phyloP scores from a whole-genome alignment of 78 protist genomes.

The Creolimax fragrantissima region DNA sequence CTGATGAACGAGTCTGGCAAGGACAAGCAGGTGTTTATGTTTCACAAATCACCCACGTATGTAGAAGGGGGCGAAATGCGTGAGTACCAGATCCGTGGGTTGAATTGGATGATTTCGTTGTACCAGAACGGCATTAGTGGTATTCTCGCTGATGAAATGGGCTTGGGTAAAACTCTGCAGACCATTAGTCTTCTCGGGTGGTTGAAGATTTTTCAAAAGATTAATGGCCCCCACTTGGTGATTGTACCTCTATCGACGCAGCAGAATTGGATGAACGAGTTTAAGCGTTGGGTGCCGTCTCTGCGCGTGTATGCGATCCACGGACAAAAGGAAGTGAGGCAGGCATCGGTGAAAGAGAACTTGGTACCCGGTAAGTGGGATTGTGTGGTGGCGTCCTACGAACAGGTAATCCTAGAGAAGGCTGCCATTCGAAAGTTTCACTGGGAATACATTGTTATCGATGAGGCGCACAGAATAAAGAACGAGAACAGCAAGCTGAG shows the following conservation, averaged over 20 bases:
- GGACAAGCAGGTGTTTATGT: not conserved
- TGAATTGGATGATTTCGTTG: conserved; percentile 83
- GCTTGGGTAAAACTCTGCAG: conserved; percentile 88
- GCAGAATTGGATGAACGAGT: conserved; percentile 82
- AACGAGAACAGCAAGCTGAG: conserved; percentile 84
- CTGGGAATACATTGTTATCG: conserved; percentile 85
- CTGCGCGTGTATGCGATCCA: conserved; percentile 54
- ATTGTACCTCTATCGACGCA: conserved; percentile 83
- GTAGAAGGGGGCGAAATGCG: conserved; percentile 64
- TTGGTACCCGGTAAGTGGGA: conserved; percentile 67
- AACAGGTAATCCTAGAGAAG: conserved; percentile 72
- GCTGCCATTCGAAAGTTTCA: conserved; percentile 53
- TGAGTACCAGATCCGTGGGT: conserved; percentile 85
- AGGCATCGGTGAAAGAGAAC: not conserved
- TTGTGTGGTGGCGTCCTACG: conserved; percentile 81
- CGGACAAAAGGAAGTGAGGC: conserved; percentile 77
- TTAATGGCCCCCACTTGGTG: conserved; percentile 77
- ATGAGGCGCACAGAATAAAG: conserved; percentile 96
- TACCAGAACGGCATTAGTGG: conserved; percentile 82
- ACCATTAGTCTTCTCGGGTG: conserved; percentile 72
- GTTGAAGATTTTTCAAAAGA: conserved; percentile 43
- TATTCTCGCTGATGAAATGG: conserved; percentile 88
- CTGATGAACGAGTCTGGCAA: not conserved
- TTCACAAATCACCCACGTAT: not conserved
- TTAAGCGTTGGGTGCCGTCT: conserved; percentile 70